A percentile compares a stretch with the other conserved stretches of the same genome.
phyloP scores from a whole-genome alignment of 73 alveolate genomes.

The Paramecium tetraurelia region DNA sequence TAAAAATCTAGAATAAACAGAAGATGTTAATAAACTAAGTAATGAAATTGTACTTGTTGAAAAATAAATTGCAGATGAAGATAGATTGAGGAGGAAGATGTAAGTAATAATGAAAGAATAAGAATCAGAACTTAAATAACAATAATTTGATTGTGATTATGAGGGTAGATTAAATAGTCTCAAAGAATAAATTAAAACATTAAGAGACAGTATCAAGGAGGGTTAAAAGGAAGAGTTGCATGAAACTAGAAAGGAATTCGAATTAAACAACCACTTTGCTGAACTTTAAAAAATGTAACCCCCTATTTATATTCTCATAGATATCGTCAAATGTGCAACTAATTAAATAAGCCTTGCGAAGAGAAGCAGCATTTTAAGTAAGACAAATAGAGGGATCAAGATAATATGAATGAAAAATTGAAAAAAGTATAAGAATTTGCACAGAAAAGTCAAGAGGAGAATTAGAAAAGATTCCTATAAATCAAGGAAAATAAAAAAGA shows the following conservation, averaged over 20 bases:
- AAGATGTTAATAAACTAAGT: neutral
- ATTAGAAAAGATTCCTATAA: neutral
- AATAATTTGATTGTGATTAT: neutral
- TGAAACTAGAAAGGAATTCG: neutral
- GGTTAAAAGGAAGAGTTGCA: neutral
- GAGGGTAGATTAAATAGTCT: neutral
- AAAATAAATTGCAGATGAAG: neutral
- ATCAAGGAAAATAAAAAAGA: neutral
- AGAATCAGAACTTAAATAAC: neutral
- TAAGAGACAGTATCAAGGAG: neutral
- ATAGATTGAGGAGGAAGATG: neutral
- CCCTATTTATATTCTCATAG: neutral
- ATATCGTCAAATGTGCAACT: neutral
- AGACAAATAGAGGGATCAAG: neutral
- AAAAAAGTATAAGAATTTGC: neutral
- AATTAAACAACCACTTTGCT: neutral
- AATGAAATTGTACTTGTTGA: neutral
- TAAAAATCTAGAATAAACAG: neutral
- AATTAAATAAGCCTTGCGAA: neutral
- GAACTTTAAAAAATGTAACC: neutral
- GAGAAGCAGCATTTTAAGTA: neutral
- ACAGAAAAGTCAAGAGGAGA: neutral
- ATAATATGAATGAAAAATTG: neutral
- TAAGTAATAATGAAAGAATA: neutral
- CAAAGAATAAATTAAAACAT: neutral